These are phyloP conservation scores for Malus sieversii DNA, from an alignment of 306 rosid species.

Conservation along the genomic window DNA sequence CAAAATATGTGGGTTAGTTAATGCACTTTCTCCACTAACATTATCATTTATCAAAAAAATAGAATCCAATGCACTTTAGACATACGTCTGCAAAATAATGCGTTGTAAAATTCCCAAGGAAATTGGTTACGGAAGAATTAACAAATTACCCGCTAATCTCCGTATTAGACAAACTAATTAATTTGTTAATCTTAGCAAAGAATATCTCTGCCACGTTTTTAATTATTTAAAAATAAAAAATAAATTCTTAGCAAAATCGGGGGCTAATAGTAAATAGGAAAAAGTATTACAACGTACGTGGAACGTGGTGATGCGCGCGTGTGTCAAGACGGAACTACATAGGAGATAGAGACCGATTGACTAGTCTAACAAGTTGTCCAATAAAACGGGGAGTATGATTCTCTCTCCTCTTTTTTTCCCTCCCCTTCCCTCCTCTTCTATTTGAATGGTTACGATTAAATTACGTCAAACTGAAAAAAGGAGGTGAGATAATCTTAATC, in stretches of 20 bases:
- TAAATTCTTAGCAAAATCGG: neutral
- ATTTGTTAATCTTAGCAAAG: neutral
- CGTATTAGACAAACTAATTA: neutral
- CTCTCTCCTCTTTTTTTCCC: too few relatives aligned
- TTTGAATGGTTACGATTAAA: too few relatives aligned
- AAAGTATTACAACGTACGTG: neutral
- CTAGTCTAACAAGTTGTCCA: neutral
- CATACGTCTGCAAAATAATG: neutral
- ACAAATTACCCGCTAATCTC: neutral
- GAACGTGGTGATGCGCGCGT: neutral
- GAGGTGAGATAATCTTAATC: rapidly evolving
- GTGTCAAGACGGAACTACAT: neutral
- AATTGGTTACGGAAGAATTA: neutral
- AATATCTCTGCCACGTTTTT: neutral
- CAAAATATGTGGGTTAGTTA: too few relatives aligned
- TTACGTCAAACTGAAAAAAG: too few relatives aligned
- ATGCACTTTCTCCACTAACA: too few relatives aligned
- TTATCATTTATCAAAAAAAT: too few relatives aligned
- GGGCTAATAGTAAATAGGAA: neutral
- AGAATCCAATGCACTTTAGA: too few relatives aligned
- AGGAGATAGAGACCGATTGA: neutral
- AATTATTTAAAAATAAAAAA: neutral
- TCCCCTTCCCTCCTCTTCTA: too few relatives aligned
- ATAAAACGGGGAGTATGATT: neutral
- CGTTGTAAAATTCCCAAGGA: neutral